Conservation (phyloP, 2,329 filamentous ascomycete genomes). For the Atkinsonella hypoxylon region DNA sequence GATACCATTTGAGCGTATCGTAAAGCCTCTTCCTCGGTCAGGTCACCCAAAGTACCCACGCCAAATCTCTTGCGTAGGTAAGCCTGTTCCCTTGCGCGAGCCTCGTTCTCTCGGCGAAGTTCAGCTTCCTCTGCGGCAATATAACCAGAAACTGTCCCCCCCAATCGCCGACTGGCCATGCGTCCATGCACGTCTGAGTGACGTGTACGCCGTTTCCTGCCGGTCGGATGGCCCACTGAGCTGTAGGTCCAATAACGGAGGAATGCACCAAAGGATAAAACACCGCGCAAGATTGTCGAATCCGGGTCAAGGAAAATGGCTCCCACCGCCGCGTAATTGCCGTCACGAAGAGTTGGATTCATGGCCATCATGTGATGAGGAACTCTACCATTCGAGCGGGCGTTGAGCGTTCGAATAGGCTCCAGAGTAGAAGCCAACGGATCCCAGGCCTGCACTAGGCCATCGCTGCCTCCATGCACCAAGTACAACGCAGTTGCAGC, state of each 20-base stretch:
- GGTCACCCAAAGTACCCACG: constrained; percentile 53
- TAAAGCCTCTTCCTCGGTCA: constrained; percentile 54
- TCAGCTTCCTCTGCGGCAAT: constrained; percentile 81
- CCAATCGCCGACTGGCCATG: constrained; percentile 37
- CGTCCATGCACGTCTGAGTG: constrained; percentile 50
- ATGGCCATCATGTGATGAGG: constrained; percentile 54
- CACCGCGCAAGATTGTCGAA: constrained; percentile 70
- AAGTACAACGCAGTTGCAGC: constrained; percentile 78
- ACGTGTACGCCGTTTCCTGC: constrained; percentile 66
- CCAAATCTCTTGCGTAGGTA: constrained; percentile 73
- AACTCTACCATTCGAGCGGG: constrained; percentile 68
- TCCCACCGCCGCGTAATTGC: constrained; percentile 70
- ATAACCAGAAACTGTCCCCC: constrained; percentile 63
- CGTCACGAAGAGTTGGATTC: constrained; percentile 48
- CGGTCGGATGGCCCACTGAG: constrained; percentile 63
- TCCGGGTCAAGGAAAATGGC: constrained; percentile 83
- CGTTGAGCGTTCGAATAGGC: constrained; percentile 78
- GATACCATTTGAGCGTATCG: constrained; percentile 56
- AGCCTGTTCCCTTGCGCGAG: constrained; percentile 53
- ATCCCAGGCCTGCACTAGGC: constrained; percentile 93
- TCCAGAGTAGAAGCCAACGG: constrained; percentile 69
- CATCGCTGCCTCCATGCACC: constrained; percentile 88
- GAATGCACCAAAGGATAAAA: constrained; percentile 77
- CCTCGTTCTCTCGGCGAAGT: constrained; percentile 59
- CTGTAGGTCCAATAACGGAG: constrained; percentile 92